Evolutionary conservation across 352 stramenopile species (phyloP), one percentile per base, ranked within the genome.

Genomic region (Globisporangium orthogonon): DNA sequence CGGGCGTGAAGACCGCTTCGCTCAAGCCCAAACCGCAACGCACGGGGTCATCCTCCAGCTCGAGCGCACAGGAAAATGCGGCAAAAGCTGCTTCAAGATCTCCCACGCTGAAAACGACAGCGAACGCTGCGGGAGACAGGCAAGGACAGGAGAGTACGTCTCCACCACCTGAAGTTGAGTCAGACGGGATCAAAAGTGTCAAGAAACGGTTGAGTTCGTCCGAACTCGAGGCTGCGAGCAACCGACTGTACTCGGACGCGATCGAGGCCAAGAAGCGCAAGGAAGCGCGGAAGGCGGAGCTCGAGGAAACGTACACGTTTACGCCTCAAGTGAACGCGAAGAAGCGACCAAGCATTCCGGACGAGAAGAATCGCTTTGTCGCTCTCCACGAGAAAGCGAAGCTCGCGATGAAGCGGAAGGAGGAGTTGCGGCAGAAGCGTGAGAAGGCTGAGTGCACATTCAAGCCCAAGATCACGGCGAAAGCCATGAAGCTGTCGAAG

Each of bases 391-490:
- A 84, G 10, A 71, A 79, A 59, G 77, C 71, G 2, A 87, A 83
- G 39, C 65, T 87, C 6, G 39, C 72, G 0, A 62, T 69, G 43
- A 72, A 76, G 13, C 80, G 71, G 44, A 87, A 84, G 51, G 76
- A 83, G 9, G 72, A 76, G 43, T 52, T 86, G 44, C 72, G 76
- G n/a, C 65, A 76, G 28, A 71, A 86, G 49, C 58, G 76, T 17
- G 77, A 83, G 33, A 65, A 72, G 11, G 65, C 73, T 6, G 67
- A 78, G 41, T 87, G 70, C 50, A 86, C 78, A 1, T 91, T 91
- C 60, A 75, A 80, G 41, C 80, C 80, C 3, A 70, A 78, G 23
- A 91, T 91, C 31, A 89, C 80, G 0, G 69, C 71, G 7, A 79
- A 84, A 54, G 77, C 77, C 1, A 86, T 80, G 54, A 76, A 73